Conservation (phyloP, 352 stramenopile genomes). For the Phytophthora tentaculata region DNA sequence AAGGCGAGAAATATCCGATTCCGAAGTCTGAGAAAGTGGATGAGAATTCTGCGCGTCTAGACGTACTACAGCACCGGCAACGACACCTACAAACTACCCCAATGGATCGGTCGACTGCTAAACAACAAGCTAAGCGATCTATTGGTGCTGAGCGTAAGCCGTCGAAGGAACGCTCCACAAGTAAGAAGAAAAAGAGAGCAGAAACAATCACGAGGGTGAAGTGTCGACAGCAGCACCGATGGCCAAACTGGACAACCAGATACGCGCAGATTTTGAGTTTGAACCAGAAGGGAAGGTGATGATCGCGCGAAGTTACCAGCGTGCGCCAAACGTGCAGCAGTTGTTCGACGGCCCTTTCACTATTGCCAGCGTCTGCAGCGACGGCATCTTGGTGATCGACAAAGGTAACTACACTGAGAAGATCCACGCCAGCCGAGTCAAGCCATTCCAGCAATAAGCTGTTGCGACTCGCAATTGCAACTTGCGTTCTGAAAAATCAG, state of each 20-base stretch:
- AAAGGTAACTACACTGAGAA: neutral
- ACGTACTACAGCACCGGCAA: no score
- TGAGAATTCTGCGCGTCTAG: no score
- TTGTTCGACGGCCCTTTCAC: neutral
- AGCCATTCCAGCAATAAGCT: neutral
- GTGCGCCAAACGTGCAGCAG: neutral
- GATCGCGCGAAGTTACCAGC: neutral
- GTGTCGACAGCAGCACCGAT: neutral
- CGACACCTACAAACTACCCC: no score
- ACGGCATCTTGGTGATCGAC: neutral
- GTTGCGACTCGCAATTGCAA: no score
- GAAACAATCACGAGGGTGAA: neutral
- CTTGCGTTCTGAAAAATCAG: no score
- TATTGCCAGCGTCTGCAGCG: neutral
- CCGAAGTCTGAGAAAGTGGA: no score
- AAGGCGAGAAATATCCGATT: no score
- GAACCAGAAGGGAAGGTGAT: neutral
- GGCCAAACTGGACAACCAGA: neutral
- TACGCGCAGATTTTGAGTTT: neutral
- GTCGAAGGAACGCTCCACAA: neutral
- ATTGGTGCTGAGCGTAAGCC: neutral
- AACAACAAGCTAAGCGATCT: neutral
- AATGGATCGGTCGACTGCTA: no score
- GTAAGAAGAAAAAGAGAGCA: neutral
- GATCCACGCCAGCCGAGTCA: neutral